Evolutionary conservation across 148 eudicot genomes (phyloP), one percentile per base, ranked within the genome.

Genomic region (Rhododendron griersonianum): DNA sequence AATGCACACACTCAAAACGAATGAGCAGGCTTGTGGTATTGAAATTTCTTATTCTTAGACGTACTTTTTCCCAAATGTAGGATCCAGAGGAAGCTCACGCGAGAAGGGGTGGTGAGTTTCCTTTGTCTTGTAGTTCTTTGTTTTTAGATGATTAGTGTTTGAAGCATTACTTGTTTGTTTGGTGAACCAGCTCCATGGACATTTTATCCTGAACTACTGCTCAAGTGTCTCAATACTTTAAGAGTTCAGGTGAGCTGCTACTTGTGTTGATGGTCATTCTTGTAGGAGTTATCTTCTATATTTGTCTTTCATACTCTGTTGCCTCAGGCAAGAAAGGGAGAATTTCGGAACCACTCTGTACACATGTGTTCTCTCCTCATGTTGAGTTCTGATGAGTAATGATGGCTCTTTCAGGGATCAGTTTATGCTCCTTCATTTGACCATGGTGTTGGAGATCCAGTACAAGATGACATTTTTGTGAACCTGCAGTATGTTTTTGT

Each of bases 41-140:
- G 33, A n/a, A 59, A 39, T 51, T 82, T 91, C 23, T 53, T 85
- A 0, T 82, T 86, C 45, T 80, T 85, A 63, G 55, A 55, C 16
- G 23, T 82, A 11, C 86, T 35, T 78, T 85, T 80, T 39, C 88
- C 57, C 77, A 77, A 84, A 88, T 51, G 85, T 84, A 98, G 99
- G 93, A 95, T 92, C 98, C 99, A 81, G 83, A 91, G 89, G 98
- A 95, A 89, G 99, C 99, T 88, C 99, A 95, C 89, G 98, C 99
- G 50, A 98, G 99, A 94, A 95, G 99, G 89, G 99, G 99, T 87
- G 96, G 99, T 98, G 86, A 91, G 93, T 33, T 81, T 81, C 41
- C 82, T 91, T 67, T 83, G 28, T 82, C 45, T 69, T 51, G 48
- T 80, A 55, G 14, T 71, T 28, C 9, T 61, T 81, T 85, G 82